Base-by-base conservation (phyloP, 768 basidiomycete species). In the Melanogaster broomeanus region DNA sequence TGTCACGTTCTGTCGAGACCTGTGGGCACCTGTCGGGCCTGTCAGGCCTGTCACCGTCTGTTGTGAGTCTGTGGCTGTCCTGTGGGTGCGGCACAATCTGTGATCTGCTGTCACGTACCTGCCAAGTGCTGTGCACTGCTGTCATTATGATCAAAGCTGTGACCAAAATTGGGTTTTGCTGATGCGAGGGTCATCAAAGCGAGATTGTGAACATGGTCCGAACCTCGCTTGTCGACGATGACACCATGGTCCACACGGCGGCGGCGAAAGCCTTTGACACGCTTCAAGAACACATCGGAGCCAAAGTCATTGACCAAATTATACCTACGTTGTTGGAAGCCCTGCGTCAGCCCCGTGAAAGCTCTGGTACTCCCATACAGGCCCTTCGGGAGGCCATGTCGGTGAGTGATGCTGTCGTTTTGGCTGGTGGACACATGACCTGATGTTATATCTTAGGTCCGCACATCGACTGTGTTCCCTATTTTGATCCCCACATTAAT, bases 321-420 rank as follows among this genome's bases (percentile, higher is more conserved):
- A 98, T 98, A 52, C 96, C 97, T 0, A 98, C 96, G 0, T 70
- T 98, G 0, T 68, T 99, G 47, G 93, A 94, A 61, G 96, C 96
- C 2, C 85, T 98, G 31, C 86, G 92, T 16, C 90, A 93, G 68
- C 93, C 94, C 13, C 95, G 95, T 5, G 88, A 87, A 61, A 84
- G 88, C 18, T 96, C 96, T n/a, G 94, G 93, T 10, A 98, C 96
- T 15, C 96, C 97, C 11, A 75, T 98, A 31, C 87, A 94, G 63
- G 97, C 97, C 0, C 74, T 98, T 34, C 85, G 80, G 49, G 96
- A 98, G 74, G 93, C 98, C 58, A 96, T 96, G 90, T 85, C 80
- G 58, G 93, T 93, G 69, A 66, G 88, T 74, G 4, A 16, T 30
- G 2, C 28, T 4, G 25, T 6, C 19, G 38, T 31, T n/a, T 57